Percentiles rank a stretch among this genome's conserved stretches.
Conservation (phyloP, 202 grass and related monocot species). For the Dendrocalamus latiflorus region DNA sequence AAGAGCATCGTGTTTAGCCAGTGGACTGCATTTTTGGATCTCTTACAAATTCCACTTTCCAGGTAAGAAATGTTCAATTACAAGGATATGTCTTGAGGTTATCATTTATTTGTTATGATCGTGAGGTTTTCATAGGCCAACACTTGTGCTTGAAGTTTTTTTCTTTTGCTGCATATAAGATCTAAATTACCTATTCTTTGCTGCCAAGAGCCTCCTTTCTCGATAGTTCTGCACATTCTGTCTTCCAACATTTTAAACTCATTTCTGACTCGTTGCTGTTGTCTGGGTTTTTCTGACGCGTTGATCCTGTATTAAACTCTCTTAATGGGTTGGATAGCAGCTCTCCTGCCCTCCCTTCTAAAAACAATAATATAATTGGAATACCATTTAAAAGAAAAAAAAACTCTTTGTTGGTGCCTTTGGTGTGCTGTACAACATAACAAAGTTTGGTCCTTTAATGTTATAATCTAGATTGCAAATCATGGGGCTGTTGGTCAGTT, state of each 20-base stretch:
- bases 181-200: background rate
- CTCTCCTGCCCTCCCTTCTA: background rate
- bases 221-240: background rate
- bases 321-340: background rate
- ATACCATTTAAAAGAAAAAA: too few species aligned
- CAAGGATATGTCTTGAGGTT: background rate
- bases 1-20: conserved; percentile 96
- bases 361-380: too few species aligned
- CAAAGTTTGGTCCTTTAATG: too few species aligned
- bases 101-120: background rate
- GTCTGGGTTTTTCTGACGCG: background rate
- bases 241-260: background rate
- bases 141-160: background rate
- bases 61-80: conserved; percentile 38
- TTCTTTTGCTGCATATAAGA: background rate
- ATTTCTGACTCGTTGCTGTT: background rate
- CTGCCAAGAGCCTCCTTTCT: background rate
- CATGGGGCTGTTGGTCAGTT: too few species aligned
- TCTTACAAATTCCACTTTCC: conserved; percentile 94
- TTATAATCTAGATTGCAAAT: too few species aligned
- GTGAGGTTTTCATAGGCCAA: background rate
- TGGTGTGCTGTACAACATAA: too few species aligned
- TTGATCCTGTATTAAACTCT: background rate
- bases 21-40: conserved; percentile 99
- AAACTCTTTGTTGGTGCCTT: too few species aligned